Evolutionary conservation across 495 filamentous ascomycete species (phyloP), one percentile per base, ranked within the genome.

Genomic region (Amphirosellinia nigrospora): DNA sequence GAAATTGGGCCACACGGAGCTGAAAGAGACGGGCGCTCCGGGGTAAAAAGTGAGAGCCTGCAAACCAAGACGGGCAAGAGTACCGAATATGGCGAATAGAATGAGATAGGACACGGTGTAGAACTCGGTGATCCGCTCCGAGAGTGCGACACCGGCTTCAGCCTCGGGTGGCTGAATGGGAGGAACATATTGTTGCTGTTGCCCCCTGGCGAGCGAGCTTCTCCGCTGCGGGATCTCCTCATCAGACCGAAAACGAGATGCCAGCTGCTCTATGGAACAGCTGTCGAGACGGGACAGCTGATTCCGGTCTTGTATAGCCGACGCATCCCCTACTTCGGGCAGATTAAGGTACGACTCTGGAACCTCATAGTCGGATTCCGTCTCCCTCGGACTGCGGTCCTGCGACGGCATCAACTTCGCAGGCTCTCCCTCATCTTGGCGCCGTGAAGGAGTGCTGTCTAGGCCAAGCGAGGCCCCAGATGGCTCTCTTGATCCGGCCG

Each of bases 1-100:
- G 70, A 97, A 91, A 73, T 99, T 97, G 53, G 95, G 91, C 96
- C 96, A 99, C 38, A 97, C 80, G 4, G 93, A 89, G 50, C 88
- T 82, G 39, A 91, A 93, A 4, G 89, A 81, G 34, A 94, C 82
- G 5, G 94, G 94, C 0, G 92, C 87, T 26, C 91, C 91, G 11
- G 90, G 87, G 80, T 97, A 98, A 67, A 87, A 88, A 4, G 94
- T 95, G 32, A 99, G 81, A 55, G 91, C 89, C 75, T 94, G 89
- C 2, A 98, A 81, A 28, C 94, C 94, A 0, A 98, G 86, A 11
- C 95, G 86, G 13, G 94, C 88, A 36, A 98, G 87, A 1, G 94
- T 97, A 39, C 95, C 95, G 43, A 95, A 79, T 66, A 98, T 89
- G 63, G 93, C 89, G 82, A 98, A 98, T 77, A 97, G 83, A 59